Percentiles rank a stretch among this genome's conserved stretches.
Evolutionary conservation across 352 stramenopile species (phyloP).

Genomic region (Pythium rishiriense): DNA sequence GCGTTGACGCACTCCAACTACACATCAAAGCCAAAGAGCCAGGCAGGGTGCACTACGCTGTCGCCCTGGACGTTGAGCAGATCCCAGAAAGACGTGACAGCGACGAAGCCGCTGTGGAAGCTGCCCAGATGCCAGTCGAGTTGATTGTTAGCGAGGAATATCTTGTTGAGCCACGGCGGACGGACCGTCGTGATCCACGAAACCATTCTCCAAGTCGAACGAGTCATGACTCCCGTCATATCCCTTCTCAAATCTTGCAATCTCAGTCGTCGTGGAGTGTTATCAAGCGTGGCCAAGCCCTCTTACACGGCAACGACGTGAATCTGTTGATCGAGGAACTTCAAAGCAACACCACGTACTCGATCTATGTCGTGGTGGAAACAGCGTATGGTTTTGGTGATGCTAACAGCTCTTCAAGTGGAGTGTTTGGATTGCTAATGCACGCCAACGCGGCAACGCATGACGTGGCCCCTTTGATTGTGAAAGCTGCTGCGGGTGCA

Average conservation of each 20-base stretch:
- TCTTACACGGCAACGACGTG: neutral
- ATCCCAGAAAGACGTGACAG: neutral
- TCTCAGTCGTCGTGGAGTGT: neutral
- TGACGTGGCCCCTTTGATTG: slow-evolving; percentile 55
- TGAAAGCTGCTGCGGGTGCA: slow-evolving; percentile 54
- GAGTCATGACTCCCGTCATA: neutral
- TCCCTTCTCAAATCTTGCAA: neutral
- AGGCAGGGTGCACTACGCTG: slow-evolving; percentile 52
- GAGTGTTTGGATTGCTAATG: slow-evolving; percentile 44
- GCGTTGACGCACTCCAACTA: slow-evolving; percentile 35
- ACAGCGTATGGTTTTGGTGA: neutral
- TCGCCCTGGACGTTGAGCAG: slow-evolving; percentile 14
- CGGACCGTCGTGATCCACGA: slow-evolving; percentile 19
- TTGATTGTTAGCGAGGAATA: slow-evolving; percentile 13
- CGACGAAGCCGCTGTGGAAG: neutral
- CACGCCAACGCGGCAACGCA: slow-evolving; percentile 47
- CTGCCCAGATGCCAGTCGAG: neutral
- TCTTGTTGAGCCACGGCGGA: neutral
- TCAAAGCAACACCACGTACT: slow-evolving; percentile 42
- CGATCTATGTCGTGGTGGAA: slow-evolving; percentile 20
- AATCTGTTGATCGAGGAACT: slow-evolving; percentile 32
- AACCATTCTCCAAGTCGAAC: slow-evolving; percentile 9
- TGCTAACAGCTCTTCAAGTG: slow-evolving; percentile 23
- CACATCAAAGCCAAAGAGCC: slow-evolving; percentile 28
- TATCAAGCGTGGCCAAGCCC: slow-evolving; percentile 12